Conservation (phyloP, 1,139 yeast genomes). For the Candida pseudoviswanathii region DNA sequence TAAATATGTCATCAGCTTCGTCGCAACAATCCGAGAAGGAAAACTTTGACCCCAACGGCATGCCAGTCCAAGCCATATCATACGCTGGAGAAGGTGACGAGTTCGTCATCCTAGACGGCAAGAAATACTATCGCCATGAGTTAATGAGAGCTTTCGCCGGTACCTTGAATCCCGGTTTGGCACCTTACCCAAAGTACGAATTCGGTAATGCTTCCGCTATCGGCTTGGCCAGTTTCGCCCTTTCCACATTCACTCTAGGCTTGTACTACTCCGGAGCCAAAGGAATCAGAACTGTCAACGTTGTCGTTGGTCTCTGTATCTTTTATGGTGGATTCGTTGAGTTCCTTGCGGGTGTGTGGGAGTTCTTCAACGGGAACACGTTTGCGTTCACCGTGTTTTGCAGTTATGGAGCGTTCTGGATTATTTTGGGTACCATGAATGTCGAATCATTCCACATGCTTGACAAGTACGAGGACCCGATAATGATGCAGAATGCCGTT, state of each 20-base stretch:
- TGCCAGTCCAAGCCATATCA: neutral
- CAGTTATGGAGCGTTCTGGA: slow-evolving; percentile 49
- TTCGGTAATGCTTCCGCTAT: slow-evolving; percentile 64
- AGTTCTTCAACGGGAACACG: slow-evolving; percentile 39
- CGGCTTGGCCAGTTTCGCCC: slow-evolving; percentile 56
- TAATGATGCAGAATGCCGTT: slow-evolving; percentile 32
- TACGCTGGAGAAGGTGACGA: slow-evolving; percentile 25
- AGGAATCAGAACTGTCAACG: slow-evolving; percentile 38
- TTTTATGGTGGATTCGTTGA: slow-evolving; percentile 54
- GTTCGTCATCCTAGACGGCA: slow-evolving; percentile 30
- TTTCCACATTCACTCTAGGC: slow-evolving; percentile 51
- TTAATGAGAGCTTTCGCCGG: slow-evolving; percentile 41
- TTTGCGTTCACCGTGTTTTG: slow-evolving; percentile 46
- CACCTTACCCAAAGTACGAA: slow-evolving; percentile 35
- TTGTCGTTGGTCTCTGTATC: slow-evolving; percentile 46
- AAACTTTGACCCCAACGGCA: neutral
- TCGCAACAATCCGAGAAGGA: neutral
- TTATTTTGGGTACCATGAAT: slow-evolving; percentile 39
- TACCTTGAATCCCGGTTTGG: slow-evolving; percentile 39
- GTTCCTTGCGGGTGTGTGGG: slow-evolving; percentile 56
- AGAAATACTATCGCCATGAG: slow-evolving; percentile 36
- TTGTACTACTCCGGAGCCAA: slow-evolving; percentile 45
- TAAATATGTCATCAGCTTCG: neutral
- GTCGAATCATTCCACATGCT: slow-evolving; percentile 51
- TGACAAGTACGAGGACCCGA: slow-evolving; percentile 50